Conservation (phyloP, 306 rosid genomes). For the Prunus kanzakura region DNA sequence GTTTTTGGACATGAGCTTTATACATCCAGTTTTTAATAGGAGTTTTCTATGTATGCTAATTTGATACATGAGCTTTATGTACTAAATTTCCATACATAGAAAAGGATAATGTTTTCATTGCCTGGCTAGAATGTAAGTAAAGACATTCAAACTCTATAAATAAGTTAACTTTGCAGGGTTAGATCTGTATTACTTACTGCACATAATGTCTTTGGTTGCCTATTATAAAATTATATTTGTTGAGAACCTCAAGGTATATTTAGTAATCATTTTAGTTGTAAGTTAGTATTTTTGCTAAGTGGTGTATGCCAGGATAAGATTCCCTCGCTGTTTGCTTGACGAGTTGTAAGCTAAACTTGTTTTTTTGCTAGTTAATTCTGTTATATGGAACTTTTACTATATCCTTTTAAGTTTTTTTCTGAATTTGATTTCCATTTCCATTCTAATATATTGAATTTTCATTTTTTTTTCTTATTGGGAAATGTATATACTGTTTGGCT, state of each 20-base stretch:
- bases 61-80: neutral
- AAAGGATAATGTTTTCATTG: neutral
- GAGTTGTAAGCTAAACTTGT: neutral
- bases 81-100: neutral
- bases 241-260: neutral
- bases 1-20: neutral
- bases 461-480: slow-evolving; percentile 4
- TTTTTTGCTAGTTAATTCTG: neutral
- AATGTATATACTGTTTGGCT: slow-evolving; percentile 5
- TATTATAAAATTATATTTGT: neutral
- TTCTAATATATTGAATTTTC: neutral
- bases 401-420: neutral
- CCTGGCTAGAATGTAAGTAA: neutral
- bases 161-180: neutral
- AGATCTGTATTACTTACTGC: neutral
- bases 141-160: neutral
- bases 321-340: neutral
- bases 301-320: neutral
- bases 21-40: neutral
- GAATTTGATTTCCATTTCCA: neutral
- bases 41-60: neutral
- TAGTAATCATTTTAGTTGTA: neutral
- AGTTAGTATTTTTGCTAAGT: neutral
- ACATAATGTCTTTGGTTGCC: neutral
- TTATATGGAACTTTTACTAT: neutral